phyloP scores from a whole-genome alignment of 495 filamentous ascomycete genomes.

The Penicillium canescens region DNA sequence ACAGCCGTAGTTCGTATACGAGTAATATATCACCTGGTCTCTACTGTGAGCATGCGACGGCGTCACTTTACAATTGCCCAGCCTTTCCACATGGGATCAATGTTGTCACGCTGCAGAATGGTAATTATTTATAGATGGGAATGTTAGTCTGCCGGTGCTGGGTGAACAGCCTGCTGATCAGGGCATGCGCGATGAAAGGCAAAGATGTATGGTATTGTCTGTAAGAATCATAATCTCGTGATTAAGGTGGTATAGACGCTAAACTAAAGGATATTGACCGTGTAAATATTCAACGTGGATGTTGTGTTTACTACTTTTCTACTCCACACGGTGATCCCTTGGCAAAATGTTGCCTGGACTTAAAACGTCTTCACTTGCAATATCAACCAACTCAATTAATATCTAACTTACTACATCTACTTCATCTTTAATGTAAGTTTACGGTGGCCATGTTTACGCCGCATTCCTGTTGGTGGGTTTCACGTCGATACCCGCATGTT shows the following conservation, averaged over 20 bases:
- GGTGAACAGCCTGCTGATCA: slow-evolving; percentile 9
- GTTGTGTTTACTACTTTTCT: not conserved
- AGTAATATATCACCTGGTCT: no score
- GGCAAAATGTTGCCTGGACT: slow-evolving; percentile 5
- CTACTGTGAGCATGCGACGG: no score
- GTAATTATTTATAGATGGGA: slow-evolving; percentile 6
- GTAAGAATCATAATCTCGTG: not conserved
- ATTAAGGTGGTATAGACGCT: not conserved
- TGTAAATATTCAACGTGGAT: not conserved
- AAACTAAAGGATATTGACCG: no score
- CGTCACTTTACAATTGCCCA: not conserved
- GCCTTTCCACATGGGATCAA: slow-evolving; percentile 3
- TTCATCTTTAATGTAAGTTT: not conserved
- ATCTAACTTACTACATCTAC: not conserved
- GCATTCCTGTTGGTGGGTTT: slow-evolving; percentile 18
- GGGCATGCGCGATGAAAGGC: slow-evolving; percentile 1
- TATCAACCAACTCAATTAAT: not conserved
- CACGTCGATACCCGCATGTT: slow-evolving; percentile 1
- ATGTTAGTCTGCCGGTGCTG: slow-evolving; percentile 5
- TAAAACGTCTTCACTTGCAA: not conserved
- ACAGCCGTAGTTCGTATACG: not conserved
- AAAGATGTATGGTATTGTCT: not conserved
- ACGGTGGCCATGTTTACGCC: slow-evolving; percentile 7
- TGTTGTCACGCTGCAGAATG: slow-evolving; percentile 3
- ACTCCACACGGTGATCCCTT: slow-evolving; percentile 4